Conservation (phyloP, 1,284 basidiomycete genomes). For the Thelephora terrestris region DNA sequence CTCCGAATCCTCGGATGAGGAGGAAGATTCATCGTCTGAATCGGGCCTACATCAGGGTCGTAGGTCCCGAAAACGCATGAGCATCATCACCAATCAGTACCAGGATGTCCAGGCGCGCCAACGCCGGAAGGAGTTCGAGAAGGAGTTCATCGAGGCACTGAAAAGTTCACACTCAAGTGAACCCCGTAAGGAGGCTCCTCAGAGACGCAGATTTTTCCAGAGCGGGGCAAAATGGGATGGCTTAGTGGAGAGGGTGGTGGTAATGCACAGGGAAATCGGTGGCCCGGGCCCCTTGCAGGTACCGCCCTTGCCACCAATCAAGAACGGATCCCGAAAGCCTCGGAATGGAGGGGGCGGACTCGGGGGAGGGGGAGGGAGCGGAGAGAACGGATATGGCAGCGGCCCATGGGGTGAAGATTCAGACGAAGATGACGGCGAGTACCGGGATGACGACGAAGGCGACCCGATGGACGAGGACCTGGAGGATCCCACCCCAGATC, state of each 20-base stretch:
- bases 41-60: conserved; percentile 13
- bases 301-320: no score
- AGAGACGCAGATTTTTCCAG: conserved; percentile 49
- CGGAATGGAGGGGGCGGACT: no score
- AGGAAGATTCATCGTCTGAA: conserved; percentile 35
- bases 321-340: no score
- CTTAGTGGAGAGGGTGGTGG: conserved; percentile 11
- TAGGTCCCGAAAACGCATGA: conserved; percentile 45
- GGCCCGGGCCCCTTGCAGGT: not conserved
- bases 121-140: conserved; percentile 17
- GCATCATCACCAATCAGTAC: conserved; percentile 50
- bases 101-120: conserved; percentile 30
- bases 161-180: conserved; percentile 12
- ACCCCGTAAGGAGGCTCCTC: conserved; percentile 5
- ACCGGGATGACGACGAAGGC: not conserved
- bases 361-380: not conserved
- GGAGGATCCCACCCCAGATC: no score
- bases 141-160: conserved; percentile 19
- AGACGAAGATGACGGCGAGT: not conserved
- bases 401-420: not conserved
- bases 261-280: conserved; percentile 5
- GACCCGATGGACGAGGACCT: not conserved
- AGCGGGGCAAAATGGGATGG: conserved; percentile 34
- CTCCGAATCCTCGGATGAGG: conserved; percentile 31
- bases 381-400: not conserved